Percentiles rank a stretch among this genome's conserved stretches.
These are phyloP conservation scores for Naganishia albida DNA, from an alignment of 1,284 basidiomycete species.

Conservation along the genomic window DNA sequence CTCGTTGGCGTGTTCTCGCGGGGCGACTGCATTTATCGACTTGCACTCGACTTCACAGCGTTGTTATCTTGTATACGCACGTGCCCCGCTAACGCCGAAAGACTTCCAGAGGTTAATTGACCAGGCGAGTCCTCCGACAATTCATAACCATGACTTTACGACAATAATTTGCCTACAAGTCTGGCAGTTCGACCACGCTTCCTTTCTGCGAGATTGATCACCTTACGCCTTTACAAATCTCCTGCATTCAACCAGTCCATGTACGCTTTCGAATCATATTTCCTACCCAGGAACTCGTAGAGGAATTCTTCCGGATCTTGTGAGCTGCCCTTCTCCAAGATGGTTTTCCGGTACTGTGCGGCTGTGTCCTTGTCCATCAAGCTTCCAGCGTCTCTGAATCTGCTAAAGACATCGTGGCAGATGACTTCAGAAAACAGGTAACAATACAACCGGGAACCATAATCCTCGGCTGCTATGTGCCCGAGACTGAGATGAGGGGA, in stretches of 20 bases:
- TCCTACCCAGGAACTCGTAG: conserved; percentile 18
- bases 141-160: too few species aligned
- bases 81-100: too few species aligned
- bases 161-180: too few species aligned
- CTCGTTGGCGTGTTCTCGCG: too few species aligned
- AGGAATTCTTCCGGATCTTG: conserved; percentile 11
- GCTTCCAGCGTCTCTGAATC: conserved; percentile 7
- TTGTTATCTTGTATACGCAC: too few species aligned
- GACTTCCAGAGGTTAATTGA: too few species aligned
- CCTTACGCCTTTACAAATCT: not conserved
- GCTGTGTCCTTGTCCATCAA: conserved; percentile 15
- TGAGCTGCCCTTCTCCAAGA: conserved; percentile 20
- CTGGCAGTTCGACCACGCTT: too few species aligned
- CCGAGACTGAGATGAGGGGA: conserved; percentile 1
- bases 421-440: conserved; percentile 21
- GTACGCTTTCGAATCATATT: conserved; percentile 8
- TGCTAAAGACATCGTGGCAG: conserved; percentile 17
- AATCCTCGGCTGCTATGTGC: not conserved
- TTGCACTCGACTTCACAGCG: too few species aligned
- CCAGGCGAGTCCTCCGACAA: too few species aligned
- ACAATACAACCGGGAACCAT: not conserved
- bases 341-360: not conserved
- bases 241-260: conserved; percentile 19
- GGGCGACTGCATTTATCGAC: too few species aligned
- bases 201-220: too few species aligned